phyloP scores from a whole-genome alignment of 1,139 yeast species.

The Hyphopichia wangnamkhiaoensis region DNA sequence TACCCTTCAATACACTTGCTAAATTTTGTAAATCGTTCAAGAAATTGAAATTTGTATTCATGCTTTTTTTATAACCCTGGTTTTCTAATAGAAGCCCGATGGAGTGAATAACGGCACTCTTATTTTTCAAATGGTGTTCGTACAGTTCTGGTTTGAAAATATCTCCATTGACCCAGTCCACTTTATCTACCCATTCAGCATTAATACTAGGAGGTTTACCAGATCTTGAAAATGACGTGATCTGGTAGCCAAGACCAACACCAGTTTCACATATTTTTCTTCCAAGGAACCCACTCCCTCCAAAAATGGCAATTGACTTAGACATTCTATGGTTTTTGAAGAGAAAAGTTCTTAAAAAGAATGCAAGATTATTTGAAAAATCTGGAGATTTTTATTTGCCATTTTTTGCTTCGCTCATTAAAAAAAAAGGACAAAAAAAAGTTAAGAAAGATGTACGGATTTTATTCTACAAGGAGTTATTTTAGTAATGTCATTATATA shows the following conservation, averaged over 20 bases:
- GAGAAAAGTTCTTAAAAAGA: too few species aligned
- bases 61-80: constrained; percentile 58
- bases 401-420: neutral
- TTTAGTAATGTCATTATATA: neutral
- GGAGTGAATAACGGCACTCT: constrained; percentile 77
- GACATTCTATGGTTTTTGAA: constrained; percentile 8
- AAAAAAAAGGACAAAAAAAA: too few species aligned
- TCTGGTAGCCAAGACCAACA: constrained; percentile 59
- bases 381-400: constrained; percentile 1
- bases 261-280: constrained; percentile 73
- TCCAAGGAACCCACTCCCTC: constrained; percentile 85
- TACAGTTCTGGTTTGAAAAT: constrained; percentile 66
- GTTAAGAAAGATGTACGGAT: neutral
- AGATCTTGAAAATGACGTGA: constrained; percentile 61
- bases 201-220: constrained; percentile 53
- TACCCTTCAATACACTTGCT: constrained; percentile 30
- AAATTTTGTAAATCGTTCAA: constrained; percentile 32
- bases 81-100: constrained; percentile 75
- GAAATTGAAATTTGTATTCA: constrained; percentile 43
- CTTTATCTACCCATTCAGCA: constrained; percentile 52
- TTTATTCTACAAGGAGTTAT: neutral
- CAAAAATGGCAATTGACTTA: constrained; percentile 64
- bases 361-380: too few species aligned
- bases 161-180: constrained; percentile 70
- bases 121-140: constrained; percentile 42